Evolutionary conservation across 2,329 filamentous ascomycete species (phyloP).

Genomic region (Parafenestella ontariensis): DNA sequence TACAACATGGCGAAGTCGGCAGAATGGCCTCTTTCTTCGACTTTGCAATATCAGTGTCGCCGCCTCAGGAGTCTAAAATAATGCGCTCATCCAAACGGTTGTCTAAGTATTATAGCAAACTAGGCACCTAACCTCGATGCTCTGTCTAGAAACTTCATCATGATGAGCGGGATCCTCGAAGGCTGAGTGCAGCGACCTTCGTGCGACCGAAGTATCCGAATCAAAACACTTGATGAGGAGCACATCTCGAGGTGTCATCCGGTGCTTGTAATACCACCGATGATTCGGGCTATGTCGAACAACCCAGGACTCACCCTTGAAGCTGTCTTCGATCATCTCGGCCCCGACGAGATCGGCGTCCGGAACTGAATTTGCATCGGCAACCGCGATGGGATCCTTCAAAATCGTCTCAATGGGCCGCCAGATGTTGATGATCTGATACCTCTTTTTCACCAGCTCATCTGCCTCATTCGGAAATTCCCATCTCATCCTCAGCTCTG

Average conservation of each 20-base stretch:
- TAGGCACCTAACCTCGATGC: conserved; percentile 36
- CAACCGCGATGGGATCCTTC: conserved; percentile 38
- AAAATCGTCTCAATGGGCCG: conserved; percentile 33
- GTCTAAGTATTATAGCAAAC: conserved; percentile 22
- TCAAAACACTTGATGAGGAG: conserved; percentile 39
- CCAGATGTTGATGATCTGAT: conserved; percentile 42
- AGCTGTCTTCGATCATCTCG: conserved; percentile 28
- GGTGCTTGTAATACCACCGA: conserved; percentile 30
- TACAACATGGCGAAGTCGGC: conserved; percentile 1
- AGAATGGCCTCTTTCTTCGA: conserved; percentile 1
- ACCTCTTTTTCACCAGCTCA: conserved; percentile 30
- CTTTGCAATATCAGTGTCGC: background rate
- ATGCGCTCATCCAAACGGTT: background rate
- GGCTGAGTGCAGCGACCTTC: conserved; percentile 31
- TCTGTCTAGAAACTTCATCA: conserved; percentile 23
- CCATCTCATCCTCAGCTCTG: conserved; percentile 22
- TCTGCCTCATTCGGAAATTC: conserved; percentile 28
- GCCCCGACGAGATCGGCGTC: conserved; percentile 31
- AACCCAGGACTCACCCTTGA: conserved; percentile 29
- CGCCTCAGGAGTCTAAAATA: background rate
- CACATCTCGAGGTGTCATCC: conserved; percentile 29
- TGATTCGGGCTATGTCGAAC: conserved; percentile 27
- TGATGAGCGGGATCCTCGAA: conserved; percentile 27
- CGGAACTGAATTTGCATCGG: conserved; percentile 28
- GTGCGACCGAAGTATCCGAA: conserved; percentile 21